phyloP scores from a whole-genome alignment of 139 green algal species.

The Dunaliella primolecta region DNA sequence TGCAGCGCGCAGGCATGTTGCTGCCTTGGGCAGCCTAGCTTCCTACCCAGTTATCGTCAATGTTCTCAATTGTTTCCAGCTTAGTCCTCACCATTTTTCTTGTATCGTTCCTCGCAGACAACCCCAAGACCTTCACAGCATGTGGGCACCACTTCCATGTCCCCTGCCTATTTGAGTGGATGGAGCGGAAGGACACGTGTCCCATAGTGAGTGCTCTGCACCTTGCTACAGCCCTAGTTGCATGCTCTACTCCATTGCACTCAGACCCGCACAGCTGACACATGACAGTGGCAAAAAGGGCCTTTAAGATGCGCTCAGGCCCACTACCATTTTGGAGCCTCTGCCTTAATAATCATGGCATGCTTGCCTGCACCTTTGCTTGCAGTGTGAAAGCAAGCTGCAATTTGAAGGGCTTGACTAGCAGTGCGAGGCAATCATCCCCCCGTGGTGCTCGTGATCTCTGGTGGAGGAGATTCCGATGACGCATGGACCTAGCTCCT shows the following conservation, averaged over 20 bases:
- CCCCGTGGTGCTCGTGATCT: too few relatives aligned
- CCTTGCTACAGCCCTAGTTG: background rate
- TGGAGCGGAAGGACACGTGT: conserved; percentile 80
- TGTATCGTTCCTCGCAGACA: conserved; percentile 64
- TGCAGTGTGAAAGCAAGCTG: background rate
- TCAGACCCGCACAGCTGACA: background rate
- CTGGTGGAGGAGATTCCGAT: too few relatives aligned
- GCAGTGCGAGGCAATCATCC: background rate
- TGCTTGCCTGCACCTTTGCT: background rate
- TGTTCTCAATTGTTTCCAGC: too few relatives aligned
- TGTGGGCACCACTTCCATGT: conserved; percentile 91
- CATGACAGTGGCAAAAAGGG: too few relatives aligned
- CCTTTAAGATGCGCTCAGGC: too few relatives aligned
- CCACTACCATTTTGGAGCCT: too few relatives aligned
- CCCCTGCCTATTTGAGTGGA: conserved; percentile 89
- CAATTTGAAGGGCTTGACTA: background rate
- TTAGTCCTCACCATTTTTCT: too few relatives aligned
- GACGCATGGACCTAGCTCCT: too few relatives aligned
- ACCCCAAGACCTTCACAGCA: conserved; percentile 79
- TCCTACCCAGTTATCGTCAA: too few relatives aligned
- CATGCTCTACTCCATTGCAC: background rate
- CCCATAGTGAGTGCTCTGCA: conserved; percentile 46
- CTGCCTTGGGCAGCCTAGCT: too few relatives aligned
- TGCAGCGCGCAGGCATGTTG: too few relatives aligned
- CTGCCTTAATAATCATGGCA: background rate